Evolutionary conservation across 31 red algal species (phyloP).

Genomic region (Bonnemaisonia californica): DNA sequence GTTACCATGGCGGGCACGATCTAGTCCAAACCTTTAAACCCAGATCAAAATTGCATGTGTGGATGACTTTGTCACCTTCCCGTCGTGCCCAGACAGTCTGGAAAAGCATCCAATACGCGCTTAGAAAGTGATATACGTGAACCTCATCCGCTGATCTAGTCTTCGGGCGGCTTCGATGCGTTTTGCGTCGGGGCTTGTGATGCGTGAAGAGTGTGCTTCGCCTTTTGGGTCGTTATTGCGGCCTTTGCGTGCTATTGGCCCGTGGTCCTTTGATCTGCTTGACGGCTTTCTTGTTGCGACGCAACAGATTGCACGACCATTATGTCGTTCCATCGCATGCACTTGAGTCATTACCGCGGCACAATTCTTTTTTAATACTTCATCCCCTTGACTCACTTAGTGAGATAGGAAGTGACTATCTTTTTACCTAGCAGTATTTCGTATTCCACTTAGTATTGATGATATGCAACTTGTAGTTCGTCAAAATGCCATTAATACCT

Average conservation of each 20-base stretch:
- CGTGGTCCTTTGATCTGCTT: constrained; percentile 88
- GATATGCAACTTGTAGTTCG: too few relatives aligned
- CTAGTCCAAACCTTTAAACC: not conserved
- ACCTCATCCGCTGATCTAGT: not conserved
- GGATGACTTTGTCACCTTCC: constrained; percentile 13
- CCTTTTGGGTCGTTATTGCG: not conserved
- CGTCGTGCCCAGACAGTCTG: constrained; percentile 51
- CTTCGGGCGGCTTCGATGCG: constrained; percentile 20
- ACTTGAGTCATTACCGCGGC: constrained; percentile 82
- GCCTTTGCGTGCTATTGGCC: constrained; percentile 4
- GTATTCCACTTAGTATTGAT: too few relatives aligned
- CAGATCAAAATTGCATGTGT: constrained; percentile 35
- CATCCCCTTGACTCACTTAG: too few relatives aligned
- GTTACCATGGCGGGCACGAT: too few relatives aligned
- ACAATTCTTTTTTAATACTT: too few relatives aligned
- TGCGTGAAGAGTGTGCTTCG: constrained; percentile 8
- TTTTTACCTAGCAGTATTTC: too few relatives aligned
- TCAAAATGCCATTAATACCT: too few relatives aligned
- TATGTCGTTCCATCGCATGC: constrained; percentile 46
- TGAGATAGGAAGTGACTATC: too few relatives aligned
- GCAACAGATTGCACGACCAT: not conserved
- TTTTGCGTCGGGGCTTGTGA: constrained; percentile 22
- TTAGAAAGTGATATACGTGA: not conserved
- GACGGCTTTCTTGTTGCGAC: not conserved
- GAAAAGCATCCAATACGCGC: not conserved